phyloP scores from a whole-genome alignment of 768 basidiomycete genomes.

The Austroboletus eburneus region DNA sequence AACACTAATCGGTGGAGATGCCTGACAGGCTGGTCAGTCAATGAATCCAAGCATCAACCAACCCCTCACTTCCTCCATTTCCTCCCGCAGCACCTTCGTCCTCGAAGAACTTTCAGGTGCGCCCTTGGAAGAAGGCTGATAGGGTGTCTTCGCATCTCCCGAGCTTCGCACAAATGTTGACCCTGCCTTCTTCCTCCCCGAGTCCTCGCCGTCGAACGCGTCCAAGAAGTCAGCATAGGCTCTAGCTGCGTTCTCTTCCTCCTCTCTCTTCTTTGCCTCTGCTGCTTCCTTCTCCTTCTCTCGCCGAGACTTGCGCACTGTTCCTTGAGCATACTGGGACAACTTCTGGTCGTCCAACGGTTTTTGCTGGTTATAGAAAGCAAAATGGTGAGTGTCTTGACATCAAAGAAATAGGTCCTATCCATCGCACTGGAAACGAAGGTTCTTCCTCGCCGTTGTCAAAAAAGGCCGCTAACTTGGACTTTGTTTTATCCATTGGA shows the following conservation, averaged over 20 bases:
- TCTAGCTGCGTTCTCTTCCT: constrained; percentile 73
- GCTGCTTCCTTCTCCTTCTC: constrained; percentile 93
- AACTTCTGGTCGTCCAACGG: constrained; percentile 81
- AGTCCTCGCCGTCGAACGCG: constrained; percentile 73
- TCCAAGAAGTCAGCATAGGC: constrained; percentile 84
- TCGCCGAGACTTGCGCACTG: constrained; percentile 80
- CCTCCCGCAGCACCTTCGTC: constrained; percentile 28
- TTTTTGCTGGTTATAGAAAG: constrained; percentile 67
- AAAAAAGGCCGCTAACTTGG: constrained; percentile 74
- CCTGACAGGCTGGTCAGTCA: constrained; percentile 32
- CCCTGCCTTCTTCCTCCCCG: constrained; percentile 43
- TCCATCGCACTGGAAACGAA: constrained; percentile 90
- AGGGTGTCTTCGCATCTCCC: constrained; percentile 34
- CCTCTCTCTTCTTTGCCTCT: constrained; percentile 82
- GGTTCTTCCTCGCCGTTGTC: constrained; percentile 81
- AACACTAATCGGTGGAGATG: constrained; percentile 50
- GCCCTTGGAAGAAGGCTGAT: constrained; percentile 40
- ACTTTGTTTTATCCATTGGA: constrained; percentile 34
- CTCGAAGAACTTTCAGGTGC: constrained; percentile 29
- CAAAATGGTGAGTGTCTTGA: constrained; percentile 56
- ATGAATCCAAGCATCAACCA: neutral
- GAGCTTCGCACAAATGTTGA: constrained; percentile 63
- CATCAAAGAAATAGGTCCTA: constrained; percentile 54
- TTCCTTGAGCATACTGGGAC: constrained; percentile 83
- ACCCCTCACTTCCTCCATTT: constrained; percentile 33